phyloP scores from a whole-genome alignment of 208 protist genomes.

The Trypanosomatidae sp. region DNA sequence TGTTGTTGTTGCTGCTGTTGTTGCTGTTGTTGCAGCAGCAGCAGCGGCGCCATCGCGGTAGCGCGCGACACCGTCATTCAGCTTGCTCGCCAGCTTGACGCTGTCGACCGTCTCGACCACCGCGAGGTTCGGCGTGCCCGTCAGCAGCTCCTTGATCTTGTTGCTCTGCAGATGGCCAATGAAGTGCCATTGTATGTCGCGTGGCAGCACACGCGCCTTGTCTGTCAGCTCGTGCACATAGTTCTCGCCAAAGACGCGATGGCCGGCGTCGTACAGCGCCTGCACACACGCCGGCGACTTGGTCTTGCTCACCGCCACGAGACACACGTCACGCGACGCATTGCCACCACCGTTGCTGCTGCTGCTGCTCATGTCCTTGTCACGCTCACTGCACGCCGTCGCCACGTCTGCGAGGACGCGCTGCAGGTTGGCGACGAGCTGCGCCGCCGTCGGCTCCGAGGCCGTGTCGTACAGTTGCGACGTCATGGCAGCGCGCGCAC shows the following conservation, averaged over 20 bases:
- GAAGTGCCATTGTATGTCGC: constrained; percentile 95
- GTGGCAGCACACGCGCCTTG: constrained; percentile 67
- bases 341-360: constrained; percentile 16
- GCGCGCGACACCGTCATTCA: constrained; percentile 59
- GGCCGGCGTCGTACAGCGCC: constrained; percentile 38
- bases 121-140: constrained; percentile 30
- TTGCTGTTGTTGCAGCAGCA: no score
- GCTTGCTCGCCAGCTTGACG: constrained; percentile 76
- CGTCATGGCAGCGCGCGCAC: no score
- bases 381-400: no score
- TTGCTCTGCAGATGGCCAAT: constrained; percentile 97
- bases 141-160: constrained; percentile 87
- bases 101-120: constrained; percentile 91
- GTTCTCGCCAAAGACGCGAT: constrained; percentile 93
- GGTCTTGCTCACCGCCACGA: constrained; percentile 75
- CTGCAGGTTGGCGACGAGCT: constrained; percentile 42
- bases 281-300: constrained; percentile 59
- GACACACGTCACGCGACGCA: constrained; percentile 15
- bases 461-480: constrained; percentile 53
- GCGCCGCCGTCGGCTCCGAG: constrained; percentile 28
- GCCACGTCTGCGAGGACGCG: constrained; percentile 11
- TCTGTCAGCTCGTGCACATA: constrained; percentile 93
- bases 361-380: neutral
- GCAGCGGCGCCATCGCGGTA: constrained; percentile 28
- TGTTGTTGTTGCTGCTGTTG: no score